These are phyloP conservation scores for Pleurotus tuoliensis DNA, from an alignment of 768 basidiomycete species.

Conservation along the genomic window DNA sequence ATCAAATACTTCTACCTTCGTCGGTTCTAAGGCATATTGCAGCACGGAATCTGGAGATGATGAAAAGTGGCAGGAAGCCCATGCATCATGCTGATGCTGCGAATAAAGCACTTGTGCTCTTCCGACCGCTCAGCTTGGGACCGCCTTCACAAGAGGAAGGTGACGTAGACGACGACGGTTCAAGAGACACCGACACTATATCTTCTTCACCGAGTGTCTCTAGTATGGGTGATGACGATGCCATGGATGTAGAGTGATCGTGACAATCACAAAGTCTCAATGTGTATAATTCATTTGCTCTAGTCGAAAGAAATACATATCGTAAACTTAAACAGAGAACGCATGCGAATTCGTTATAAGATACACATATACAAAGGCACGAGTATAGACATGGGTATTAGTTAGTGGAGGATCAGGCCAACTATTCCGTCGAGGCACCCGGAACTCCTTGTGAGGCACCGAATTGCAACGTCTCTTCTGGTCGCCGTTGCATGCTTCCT, in stretches of 20 bases:
- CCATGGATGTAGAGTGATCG: constrained; percentile 50
- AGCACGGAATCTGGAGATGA: constrained; percentile 18
- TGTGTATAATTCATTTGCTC: constrained; percentile 9
- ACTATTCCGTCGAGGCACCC: constrained; percentile 9
- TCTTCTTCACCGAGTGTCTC: not conserved
- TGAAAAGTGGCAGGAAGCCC: constrained; percentile 15
- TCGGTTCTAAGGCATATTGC: constrained; percentile 42
- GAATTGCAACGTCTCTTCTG: constrained; percentile 49
- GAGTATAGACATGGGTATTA: constrained; percentile 18
- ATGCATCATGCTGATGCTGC: constrained; percentile 1
- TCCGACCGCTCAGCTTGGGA: constrained; percentile 29
- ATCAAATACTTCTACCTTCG: constrained; percentile 35
- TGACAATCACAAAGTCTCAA: not conserved
- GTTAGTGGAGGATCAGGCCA: not conserved
- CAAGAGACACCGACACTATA: constrained; percentile 6
- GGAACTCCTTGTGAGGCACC: constrained; percentile 29
- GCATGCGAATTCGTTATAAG: not conserved
- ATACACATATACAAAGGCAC: constrained; percentile 9
- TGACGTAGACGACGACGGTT: not conserved
- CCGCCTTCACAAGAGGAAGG: not conserved
- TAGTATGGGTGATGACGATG: constrained; percentile 31
- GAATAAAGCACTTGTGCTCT: constrained; percentile 54
- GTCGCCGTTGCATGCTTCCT: constrained; percentile 34
- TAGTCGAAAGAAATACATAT: constrained; percentile 6
- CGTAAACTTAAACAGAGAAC: constrained; percentile 15